Evolutionary conservation across 2,329 filamentous ascomycete genomes (phyloP), one percentile per base, ranked within the genome.

Genomic region (Raffaelea albimanens): DNA sequence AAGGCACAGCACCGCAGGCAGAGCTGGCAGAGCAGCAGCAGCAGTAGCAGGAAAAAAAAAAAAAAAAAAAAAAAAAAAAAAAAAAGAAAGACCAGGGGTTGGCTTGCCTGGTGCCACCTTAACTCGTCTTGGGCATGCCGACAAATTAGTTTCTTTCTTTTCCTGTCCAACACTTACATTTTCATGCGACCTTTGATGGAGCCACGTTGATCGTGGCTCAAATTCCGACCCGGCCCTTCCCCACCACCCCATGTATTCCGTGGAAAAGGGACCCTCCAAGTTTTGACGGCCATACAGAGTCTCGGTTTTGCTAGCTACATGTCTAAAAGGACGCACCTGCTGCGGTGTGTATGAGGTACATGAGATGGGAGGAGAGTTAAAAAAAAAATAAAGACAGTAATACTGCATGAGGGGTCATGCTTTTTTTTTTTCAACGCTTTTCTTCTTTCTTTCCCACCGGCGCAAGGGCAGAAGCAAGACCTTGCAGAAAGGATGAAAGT

Each of bases 141-240:
- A 56, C 54, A 57, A 51, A 58, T 58, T 57, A 57, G 53, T 54
- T 55, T 54, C 25, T 53, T 53, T 34, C 56, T 51, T 38, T 53
- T 51, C 46, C 52, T 52, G 49, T 52, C 51, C 53, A 53, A 49
- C 49, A 39, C 43, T 43, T 41, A 29, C 25, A 40, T 23, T 38
- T 45, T 46, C 45, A 41, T 44, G 42, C 38, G 48, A 47, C 50
- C 50, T 55, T 47, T 42, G 55, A 53, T 58, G 61, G 61, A 63
- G 61, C 62, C 62, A 64, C 62, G 61, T 64, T 53, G 61, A 59
- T 55, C 56, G 56, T 50, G 56, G 55, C 55, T 60, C 58, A 57
- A 52, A 58, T 58, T 57, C 57, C 55, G 55, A 56, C 52, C 54
- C 53, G 54, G 46, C 56, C 31, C 31, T 39, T 48, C 50, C 48